Conservation (phyloP, 176 grass and related monocot genomes). For the Puya raimondii region DNA sequence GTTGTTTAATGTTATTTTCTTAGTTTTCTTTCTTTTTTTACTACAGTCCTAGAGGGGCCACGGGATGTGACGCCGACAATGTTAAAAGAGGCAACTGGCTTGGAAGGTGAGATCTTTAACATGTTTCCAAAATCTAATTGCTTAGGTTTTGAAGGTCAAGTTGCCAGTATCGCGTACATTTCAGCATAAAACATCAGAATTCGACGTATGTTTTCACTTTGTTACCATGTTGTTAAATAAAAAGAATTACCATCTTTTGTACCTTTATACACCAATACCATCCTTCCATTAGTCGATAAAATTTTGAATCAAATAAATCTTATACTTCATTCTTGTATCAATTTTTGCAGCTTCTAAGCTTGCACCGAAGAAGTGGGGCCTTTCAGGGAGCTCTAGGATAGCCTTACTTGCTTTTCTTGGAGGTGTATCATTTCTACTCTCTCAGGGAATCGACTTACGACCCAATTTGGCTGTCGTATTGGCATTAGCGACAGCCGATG, state of each 20-base stretch:
- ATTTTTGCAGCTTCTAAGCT: slow-evolving; percentile 61
- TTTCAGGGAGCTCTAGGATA: slow-evolving; percentile 55
- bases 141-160: not conserved
- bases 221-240: not conserved
- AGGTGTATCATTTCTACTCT: slow-evolving; percentile 60
- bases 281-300: not conserved
- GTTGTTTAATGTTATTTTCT: not conserved
- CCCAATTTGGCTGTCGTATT: slow-evolving; percentile 69
- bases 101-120: slow-evolving; percentile 57
- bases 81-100: slow-evolving; percentile 72
- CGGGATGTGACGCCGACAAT: slow-evolving; percentile 76
- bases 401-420: slow-evolving; percentile 52
- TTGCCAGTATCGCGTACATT: not conserved
- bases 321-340: slow-evolving; percentile 8
- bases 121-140: not conserved
- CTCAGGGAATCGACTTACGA: slow-evolving; percentile 66
- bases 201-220: too few relatives aligned
- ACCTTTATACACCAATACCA: not conserved
- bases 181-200: too few relatives aligned
- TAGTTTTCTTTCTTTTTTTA: slow-evolving; percentile 5
- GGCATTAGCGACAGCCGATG: slow-evolving; percentile 56
- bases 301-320: slow-evolving; percentile 4
- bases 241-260: not conserved
- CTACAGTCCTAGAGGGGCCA: slow-evolving; percentile 77
- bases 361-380: slow-evolving; percentile 86